These are phyloP conservation scores for Aureobasidium subglaciale DNA, from an alignment of 2,329 filamentous ascomycete species.

Conservation along the genomic window DNA sequence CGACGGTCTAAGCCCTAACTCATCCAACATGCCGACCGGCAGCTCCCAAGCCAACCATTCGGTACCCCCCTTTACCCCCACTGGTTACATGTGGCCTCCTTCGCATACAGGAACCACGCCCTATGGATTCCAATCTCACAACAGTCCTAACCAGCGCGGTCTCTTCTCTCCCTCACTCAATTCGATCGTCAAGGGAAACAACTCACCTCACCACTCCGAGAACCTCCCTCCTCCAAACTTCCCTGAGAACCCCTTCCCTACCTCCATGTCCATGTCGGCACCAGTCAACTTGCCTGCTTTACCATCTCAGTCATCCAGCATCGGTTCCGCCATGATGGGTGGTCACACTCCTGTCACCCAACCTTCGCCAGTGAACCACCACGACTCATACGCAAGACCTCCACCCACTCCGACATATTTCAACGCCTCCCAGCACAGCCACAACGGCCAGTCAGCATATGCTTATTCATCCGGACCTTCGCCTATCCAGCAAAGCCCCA, in stretches of 20 bases:
- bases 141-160: conserved; percentile 42
- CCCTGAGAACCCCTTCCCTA: conserved; percentile 60
- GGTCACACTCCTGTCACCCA: conserved; percentile 21
- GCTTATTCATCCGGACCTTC: conserved; percentile 44
- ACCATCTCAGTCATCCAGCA: conserved; percentile 40
- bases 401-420: conserved; percentile 59
- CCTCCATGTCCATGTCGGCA: conserved; percentile 49
- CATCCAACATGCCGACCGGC: conserved; percentile 51
- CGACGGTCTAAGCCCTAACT: conserved; percentile 56
- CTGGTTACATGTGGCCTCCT: conserved; percentile 54
- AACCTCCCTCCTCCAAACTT: conserved; percentile 60
- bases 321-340: conserved; percentile 40
- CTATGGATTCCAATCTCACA: conserved; percentile 45
- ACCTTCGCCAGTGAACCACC: conserved; percentile 44
- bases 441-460: conserved; percentile 43
- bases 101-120: conserved; percentile 49
- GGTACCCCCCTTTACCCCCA: conserved; percentile 52
- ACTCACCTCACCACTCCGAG: conserved; percentile 55
- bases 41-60: conserved; percentile 53
- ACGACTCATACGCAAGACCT: conserved; percentile 52
- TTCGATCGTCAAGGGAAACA: conserved; percentile 46
- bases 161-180: conserved; percentile 53
- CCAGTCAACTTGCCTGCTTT: conserved; percentile 42
- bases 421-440: conserved; percentile 44
- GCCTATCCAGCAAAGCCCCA: conserved; percentile 43